A percentile compares a stretch with the other conserved stretches of the same genome.
Evolutionary conservation across 2,329 filamentous ascomycete genomes (phyloP).

Genomic region (Apiospora rasikravindrae): DNA sequence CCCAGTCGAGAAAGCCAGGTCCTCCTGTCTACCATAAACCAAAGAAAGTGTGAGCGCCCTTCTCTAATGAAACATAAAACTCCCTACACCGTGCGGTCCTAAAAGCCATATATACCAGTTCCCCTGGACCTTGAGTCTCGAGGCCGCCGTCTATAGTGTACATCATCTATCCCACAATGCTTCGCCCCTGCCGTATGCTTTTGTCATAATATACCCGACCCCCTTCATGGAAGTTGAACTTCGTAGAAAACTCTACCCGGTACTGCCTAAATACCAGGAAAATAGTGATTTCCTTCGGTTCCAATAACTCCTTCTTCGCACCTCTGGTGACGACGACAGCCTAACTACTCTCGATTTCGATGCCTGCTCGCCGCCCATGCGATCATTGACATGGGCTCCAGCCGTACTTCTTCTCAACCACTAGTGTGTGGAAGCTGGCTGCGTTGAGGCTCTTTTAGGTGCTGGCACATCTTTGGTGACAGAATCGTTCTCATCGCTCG

Average conservation of each 20-base stretch:
- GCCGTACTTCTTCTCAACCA: slow-evolving; percentile 26
- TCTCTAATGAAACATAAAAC: slow-evolving; percentile 7
- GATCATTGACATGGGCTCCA: background rate
- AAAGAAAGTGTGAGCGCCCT: background rate
- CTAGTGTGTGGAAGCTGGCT: slow-evolving; percentile 33
- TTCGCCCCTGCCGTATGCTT: background rate
- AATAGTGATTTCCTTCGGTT: background rate
- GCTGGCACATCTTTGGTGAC: slow-evolving; percentile 19
- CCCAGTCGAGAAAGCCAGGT: background rate
- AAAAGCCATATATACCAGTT: slow-evolving; percentile 11
- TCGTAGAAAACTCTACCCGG: background rate
- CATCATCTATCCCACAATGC: slow-evolving; percentile 2
- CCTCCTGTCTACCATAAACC: background rate
- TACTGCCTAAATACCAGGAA: background rate
- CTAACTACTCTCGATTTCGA: background rate
- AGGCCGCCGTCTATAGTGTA: slow-evolving; percentile 12
- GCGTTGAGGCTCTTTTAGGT: slow-evolving; percentile 32
- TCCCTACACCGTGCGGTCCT: slow-evolving; percentile 4
- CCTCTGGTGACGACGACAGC: background rate
- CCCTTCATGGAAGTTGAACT: background rate
- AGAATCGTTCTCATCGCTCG: slow-evolving; percentile 27
- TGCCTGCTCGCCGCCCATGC: background rate
- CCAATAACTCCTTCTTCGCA: background rate
- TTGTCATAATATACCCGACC: background rate
- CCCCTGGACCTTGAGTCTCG: background rate